Conservation (phyloP, 2,329 filamentous ascomycete genomes). For the Ampelomyces quisqualis region DNA sequence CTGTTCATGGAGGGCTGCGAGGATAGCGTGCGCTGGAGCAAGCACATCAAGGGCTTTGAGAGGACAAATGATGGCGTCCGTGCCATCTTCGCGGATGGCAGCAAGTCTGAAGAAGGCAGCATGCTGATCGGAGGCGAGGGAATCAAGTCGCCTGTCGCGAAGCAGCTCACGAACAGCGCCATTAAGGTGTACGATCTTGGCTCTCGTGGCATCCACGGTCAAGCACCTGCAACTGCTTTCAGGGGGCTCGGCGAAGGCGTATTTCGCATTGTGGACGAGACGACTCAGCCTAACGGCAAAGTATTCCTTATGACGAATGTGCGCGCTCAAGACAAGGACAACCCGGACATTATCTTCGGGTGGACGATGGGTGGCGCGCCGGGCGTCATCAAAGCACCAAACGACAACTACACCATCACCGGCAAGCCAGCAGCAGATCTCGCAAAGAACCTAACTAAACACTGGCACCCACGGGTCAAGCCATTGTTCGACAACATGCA, state of each 20-base stretch:
- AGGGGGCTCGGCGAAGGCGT: conserved; percentile 64
- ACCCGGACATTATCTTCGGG: conserved; percentile 59
- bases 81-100: conserved; percentile 61
- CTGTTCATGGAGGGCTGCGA: conserved; percentile 61
- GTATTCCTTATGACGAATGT: conserved; percentile 65
- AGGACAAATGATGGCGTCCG: conserved; percentile 56
- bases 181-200: conserved; percentile 65
- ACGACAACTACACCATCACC: conserved; percentile 61
- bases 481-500: conserved; percentile 61
- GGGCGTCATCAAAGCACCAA: conserved; percentile 59
- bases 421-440: conserved; percentile 59
- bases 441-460: conserved; percentile 54
- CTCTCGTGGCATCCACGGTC: conserved; percentile 64
- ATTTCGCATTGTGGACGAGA: conserved; percentile 55
- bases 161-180: conserved; percentile 58
- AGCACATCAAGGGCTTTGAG: conserved; percentile 61
- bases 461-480: conserved; percentile 59
- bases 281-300: conserved; percentile 45
- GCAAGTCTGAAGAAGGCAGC: conserved; percentile 58
- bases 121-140: conserved; percentile 65
- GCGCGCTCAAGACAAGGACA: conserved; percentile 59
- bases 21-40: conserved; percentile 56
- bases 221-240: conserved; percentile 63
- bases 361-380: conserved; percentile 64
- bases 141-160: conserved; percentile 61